Evolutionary conservation across 257 asterid species (phyloP).

Genomic region (Plantago elongata): DNA sequence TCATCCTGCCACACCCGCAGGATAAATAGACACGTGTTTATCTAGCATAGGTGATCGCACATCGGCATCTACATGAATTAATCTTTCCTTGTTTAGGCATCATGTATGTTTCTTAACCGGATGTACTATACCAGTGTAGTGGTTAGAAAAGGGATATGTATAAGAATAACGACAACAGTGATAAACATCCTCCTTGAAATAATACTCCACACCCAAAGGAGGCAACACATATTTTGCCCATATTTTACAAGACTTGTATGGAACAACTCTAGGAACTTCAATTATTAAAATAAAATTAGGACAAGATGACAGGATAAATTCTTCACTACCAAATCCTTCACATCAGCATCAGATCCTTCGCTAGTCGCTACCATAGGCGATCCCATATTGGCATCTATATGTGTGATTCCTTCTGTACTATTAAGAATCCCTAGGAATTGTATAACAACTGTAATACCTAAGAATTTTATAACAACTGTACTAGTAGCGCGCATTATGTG

Average conservation of each 20-base stretch:
- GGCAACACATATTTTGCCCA: no score
- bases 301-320: no score
- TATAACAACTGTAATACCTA: neutral
- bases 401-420: neutral
- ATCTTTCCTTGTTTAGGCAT: neutral
- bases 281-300: no score
- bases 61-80: neutral
- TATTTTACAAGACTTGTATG: no score
- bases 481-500: neutral
- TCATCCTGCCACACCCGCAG: neutral
- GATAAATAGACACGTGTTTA: no score
- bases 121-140: neutral
- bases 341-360: no score
- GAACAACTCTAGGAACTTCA: no score
- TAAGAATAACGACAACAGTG: neutral
- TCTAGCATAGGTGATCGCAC: no score
- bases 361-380: no score
- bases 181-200: neutral
- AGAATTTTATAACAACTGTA: neutral
- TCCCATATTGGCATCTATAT: neutral
- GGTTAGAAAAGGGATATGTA: neutral
- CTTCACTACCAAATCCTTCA: no score
- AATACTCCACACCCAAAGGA: no score
- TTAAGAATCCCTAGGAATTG: neutral
- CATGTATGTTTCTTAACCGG: neutral